These are phyloP conservation scores for Guillardia theta DNA, from an alignment of 78 protist genomes.

Conservation along the genomic window DNA sequence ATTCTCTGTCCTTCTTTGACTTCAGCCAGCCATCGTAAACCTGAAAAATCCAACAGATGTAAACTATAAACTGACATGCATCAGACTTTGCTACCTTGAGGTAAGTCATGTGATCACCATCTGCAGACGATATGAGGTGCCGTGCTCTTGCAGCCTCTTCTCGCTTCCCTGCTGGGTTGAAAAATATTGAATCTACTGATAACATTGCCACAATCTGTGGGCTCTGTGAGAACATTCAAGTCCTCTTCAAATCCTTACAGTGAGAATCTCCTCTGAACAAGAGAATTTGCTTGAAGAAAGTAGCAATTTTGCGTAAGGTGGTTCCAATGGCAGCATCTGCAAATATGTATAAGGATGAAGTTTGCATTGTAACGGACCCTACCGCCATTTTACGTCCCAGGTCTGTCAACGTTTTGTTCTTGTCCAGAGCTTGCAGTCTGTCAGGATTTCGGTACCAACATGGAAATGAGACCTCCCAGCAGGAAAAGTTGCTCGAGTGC, in stretches of 20 bases:
- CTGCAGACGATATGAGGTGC: background rate
- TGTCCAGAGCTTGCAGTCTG: background rate
- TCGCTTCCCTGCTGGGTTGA: background rate
- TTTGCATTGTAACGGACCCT: too few relatives aligned
- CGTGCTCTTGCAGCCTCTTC: background rate
- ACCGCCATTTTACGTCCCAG: background rate
- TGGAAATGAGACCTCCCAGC: background rate
- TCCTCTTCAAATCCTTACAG: too few relatives aligned
- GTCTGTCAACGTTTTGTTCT: background rate
- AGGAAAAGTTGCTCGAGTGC: background rate
- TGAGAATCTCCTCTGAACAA: background rate
- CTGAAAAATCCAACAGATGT: background rate
- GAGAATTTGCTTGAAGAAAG: background rate
- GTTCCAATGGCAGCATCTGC: background rate
- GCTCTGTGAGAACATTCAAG: background rate
- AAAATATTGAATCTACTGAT: background rate
- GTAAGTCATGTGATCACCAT: constrained; percentile 17
- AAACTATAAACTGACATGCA: background rate
- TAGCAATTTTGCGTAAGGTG: background rate
- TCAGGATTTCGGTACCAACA: background rate
- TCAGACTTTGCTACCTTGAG: background rate
- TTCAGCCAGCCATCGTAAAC: background rate
- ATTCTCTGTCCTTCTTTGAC: background rate
- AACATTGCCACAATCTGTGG: background rate
- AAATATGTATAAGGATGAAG: too few relatives aligned